These are phyloP conservation scores for Thalassiosira allenii DNA, from an alignment of 352 stramenopile species.

Conservation along the genomic window DNA sequence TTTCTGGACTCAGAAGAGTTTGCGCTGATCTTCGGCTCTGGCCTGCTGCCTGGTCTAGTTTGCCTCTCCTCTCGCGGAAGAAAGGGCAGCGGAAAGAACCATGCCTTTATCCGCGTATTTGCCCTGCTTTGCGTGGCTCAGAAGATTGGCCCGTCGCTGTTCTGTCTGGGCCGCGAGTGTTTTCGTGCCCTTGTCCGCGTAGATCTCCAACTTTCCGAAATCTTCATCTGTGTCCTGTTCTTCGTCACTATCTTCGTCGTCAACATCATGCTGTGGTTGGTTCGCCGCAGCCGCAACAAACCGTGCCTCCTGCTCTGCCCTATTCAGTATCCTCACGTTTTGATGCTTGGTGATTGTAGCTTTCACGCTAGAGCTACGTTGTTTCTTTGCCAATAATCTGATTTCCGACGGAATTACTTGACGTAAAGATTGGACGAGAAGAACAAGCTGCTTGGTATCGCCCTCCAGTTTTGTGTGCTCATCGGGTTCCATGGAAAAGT, in stretches of 20 bases:
- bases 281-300: constrained; percentile 6
- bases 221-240: constrained; percentile 17
- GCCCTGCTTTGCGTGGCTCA: constrained; percentile 19
- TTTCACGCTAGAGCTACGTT: not conserved
- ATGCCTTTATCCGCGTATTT: constrained; percentile 29
- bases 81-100: no score
- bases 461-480: no score
- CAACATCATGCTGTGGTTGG: constrained; percentile 4
- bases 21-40: no score
- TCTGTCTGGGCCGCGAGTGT: constrained; percentile 31
- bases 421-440: not conserved
- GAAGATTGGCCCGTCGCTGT: constrained; percentile 21
- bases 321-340: constrained; percentile 34
- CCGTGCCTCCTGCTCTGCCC: constrained; percentile 3
- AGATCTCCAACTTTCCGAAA: constrained; percentile 22
- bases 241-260: constrained; percentile 17
- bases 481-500: constrained; percentile 7
- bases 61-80: no score
- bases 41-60: no score
- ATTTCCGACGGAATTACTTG: constrained; percentile 13
- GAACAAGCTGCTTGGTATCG: no score
- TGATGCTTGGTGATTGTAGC: constrained; percentile 3
- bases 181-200: constrained; percentile 17
- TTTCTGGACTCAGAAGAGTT: no score
- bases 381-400: constrained; percentile 5